Evolutionary conservation across 495 filamentous ascomycete genomes (phyloP).

Genomic region (Tuber calosporum): DNA sequence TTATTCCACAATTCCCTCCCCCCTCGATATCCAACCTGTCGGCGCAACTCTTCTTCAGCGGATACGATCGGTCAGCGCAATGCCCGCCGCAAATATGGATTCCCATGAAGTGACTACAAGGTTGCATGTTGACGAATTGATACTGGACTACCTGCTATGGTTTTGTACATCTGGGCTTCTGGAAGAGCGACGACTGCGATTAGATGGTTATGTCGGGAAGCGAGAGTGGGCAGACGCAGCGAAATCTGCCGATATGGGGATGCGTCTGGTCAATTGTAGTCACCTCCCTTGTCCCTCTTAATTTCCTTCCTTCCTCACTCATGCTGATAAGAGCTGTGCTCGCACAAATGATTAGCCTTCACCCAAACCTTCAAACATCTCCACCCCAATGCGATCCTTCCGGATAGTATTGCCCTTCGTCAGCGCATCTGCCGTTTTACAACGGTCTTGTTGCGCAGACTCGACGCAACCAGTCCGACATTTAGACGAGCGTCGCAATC

Average conservation of each 20-base stretch:
- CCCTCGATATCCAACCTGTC: background rate
- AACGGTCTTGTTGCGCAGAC: slow-evolving; percentile 29
- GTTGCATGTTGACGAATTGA: slow-evolving; percentile 37
- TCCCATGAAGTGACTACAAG: slow-evolving; percentile 11
- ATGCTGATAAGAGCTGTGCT: background rate
- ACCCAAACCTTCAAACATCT: slow-evolving; percentile 32
- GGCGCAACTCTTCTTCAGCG: background rate
- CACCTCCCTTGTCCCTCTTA: background rate
- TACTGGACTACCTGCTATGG: slow-evolving; percentile 40
- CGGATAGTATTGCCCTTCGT: slow-evolving; percentile 30
- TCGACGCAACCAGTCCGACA: slow-evolving; percentile 33
- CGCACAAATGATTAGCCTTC: slow-evolving; percentile 23
- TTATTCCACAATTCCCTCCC: background rate
- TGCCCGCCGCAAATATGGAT: background rate
- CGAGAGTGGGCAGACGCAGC: slow-evolving; percentile 31
- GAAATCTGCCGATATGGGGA: slow-evolving; percentile 36
- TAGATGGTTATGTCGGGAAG: slow-evolving; percentile 23
- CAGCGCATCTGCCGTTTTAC: slow-evolving; percentile 38
- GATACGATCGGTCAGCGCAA: background rate
- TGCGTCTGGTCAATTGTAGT: slow-evolving; percentile 37
- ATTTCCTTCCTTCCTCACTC: background rate
- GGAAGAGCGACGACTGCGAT: slow-evolving; percentile 30
- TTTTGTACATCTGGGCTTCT: slow-evolving; percentile 33
- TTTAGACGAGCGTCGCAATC: slow-evolving; percentile 11
- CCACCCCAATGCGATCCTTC: slow-evolving; percentile 30